phyloP scores from a whole-genome alignment of 139 green algal species.

The Chlamydomonas applanata region DNA sequence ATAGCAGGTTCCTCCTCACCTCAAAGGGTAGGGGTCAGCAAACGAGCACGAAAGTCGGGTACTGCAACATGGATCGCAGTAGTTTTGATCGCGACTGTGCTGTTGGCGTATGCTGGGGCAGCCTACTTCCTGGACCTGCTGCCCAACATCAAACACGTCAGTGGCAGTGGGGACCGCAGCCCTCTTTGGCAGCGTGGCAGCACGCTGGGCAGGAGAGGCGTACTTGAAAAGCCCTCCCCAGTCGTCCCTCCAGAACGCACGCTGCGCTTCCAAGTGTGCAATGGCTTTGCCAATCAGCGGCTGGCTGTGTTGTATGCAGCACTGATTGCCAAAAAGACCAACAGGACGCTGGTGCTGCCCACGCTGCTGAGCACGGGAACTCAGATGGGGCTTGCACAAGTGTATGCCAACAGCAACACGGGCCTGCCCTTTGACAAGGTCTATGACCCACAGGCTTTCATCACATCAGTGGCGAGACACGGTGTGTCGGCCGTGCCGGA shows the following conservation, averaged over 20 bases:
- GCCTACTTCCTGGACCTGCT: no score
- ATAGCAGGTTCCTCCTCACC: no score
- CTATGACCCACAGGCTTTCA: conserved; percentile 4
- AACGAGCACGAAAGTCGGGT: no score
- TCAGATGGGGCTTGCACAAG: neutral
- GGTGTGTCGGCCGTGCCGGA: neutral
- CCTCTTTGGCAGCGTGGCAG: no score
- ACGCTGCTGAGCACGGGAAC: conserved; percentile 31
- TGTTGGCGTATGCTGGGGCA: no score
- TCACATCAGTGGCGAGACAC: neutral
- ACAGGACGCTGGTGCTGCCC: conserved; percentile 30
- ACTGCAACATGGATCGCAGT: no score
- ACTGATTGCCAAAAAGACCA: conserved; percentile 23
- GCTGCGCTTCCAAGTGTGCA: conserved; percentile 40
- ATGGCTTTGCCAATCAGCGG: conserved; percentile 51
- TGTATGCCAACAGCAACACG: neutral
- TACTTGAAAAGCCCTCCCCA: no score
- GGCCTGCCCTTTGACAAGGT: neutral
- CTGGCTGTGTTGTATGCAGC: conserved; percentile 32
- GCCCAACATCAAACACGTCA: no score
- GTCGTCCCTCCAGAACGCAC: conserved; percentile 5
- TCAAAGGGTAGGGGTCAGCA: no score
- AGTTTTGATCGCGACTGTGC: no score
- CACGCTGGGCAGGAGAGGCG: no score
- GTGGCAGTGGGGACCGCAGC: no score